Evolutionary conservation across 129 eudicot genomes (phyloP), one percentile per base, ranked within the genome.

Genomic region (Centrapalus pauciflorus): DNA sequence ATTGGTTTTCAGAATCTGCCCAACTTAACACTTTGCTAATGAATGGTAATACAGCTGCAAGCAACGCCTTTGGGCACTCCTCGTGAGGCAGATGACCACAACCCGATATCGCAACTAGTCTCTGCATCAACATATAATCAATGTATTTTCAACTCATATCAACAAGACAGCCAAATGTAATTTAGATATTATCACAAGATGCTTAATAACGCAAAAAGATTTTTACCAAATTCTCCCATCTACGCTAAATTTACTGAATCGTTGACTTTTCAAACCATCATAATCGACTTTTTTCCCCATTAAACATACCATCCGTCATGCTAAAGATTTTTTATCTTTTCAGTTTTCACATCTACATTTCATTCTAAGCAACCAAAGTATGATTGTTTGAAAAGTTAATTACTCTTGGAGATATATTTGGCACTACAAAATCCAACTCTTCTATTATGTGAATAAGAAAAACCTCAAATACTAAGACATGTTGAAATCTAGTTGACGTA

Each of bases 71-170:
- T 3, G 99, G 95, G 71, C 99, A 93, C 61, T 93, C 99, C 85
- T 93, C 99, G 14, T 93, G 99, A 0, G 99, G 99, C 57, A 93
- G 86, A 84, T 93, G 99, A 63, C 99, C 99, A 60, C 99, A 93
- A 55, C 95, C 96, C 33, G 96, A 88, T 77, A 93, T 84, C 60
- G 81, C 86, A 70, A 89, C 96, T 80, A 93, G 69, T 70, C 95
- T 93, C 99, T 93, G 99, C 83, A 85, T 14, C n/a, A 5, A 26
- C 5, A 30, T 6, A 67, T 3, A n/a, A n/a, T n/a, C n/a, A n/a
- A 29, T 27, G 28, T 55, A 37, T 12, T 13, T 72, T 56, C 21
- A 30, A 41, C 41, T 70, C 25, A 70, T n/a, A n/a, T n/a, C n/a
- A n/a, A n/a, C n/a, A n/a, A n/a, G n/a, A n/a, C n/a, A n/a, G n/a